A percentile compares a stretch with the other conserved stretches of the same genome.
phyloP scores from a whole-genome alignment of 2,329 filamentous ascomycete genomes.

The Emydomyces testavorans region DNA sequence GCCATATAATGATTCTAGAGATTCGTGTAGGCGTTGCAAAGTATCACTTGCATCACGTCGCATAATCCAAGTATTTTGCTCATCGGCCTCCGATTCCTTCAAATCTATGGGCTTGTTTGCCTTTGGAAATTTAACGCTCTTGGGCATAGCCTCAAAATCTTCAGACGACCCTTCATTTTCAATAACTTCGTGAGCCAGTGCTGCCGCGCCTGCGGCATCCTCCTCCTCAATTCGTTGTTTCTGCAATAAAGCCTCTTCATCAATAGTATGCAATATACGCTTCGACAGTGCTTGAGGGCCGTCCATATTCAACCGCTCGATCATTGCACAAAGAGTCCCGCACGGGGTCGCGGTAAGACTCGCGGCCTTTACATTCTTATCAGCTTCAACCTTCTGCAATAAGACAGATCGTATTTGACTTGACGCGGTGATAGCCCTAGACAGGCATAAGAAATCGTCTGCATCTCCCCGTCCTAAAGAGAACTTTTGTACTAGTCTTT shows the following conservation, averaged over 20 bases:
- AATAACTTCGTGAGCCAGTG: conserved; percentile 61
- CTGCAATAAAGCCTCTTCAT: conserved; percentile 78
- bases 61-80: conserved; percentile 53
- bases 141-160: conserved; percentile 47
- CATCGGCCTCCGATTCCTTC: conserved; percentile 28
- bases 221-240: conserved; percentile 67
- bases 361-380: conserved; percentile 18
- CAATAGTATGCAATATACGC: conserved; percentile 66
- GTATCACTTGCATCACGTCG: conserved; percentile 52
- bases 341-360: conserved; percentile 23
- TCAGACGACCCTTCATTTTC: conserved; percentile 51
- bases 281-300: conserved; percentile 57
- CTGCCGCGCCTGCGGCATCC: conserved; percentile 57
- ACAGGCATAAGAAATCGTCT: conserved; percentile 76
- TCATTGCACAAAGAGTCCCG: conserved; percentile 24
- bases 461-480: conserved; percentile 82
- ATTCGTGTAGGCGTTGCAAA: conserved; percentile 55
- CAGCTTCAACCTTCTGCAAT: conserved; percentile 17
- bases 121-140: conserved; percentile 31
- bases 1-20: conserved; percentile 48
- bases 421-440: conserved; percentile 66
- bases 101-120: conserved; percentile 21
- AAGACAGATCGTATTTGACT: conserved; percentile 46
- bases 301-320: conserved; percentile 39
- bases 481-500: conserved; percentile 87